Base-by-base conservation (phyloP, 495 filamentous ascomycete genomes). In the Aspergillus ostianus region DNA sequence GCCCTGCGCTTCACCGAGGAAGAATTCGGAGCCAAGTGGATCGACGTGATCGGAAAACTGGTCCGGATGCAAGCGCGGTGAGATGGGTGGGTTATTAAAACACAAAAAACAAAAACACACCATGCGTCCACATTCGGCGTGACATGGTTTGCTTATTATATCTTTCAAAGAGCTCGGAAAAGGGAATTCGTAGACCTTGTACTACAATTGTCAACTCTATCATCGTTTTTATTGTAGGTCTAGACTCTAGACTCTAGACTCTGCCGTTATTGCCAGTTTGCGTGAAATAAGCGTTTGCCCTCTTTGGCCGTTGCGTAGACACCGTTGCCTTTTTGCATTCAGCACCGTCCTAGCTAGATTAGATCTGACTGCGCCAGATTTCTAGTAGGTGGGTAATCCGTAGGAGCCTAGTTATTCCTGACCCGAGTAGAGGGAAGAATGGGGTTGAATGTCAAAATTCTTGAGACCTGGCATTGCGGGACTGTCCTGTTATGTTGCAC, bases 1-100 rank as follows among this genome's bases (percentile, higher is more conserved):
- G 90, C 93, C 5, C 80, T 83, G 70, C 73, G 94, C 50, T 98
- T 98, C 67, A 90, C 89, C 0, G 94, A 97, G 72, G 88, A 90
- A 64, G 88, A 87, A 56, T 98, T 98, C 74, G 85, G 81, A 6
- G 77, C 73, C 60, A 82, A 82, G 44, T 98, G 94, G 94, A 67
- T 89, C 17, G 66, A 64, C 30, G 82, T 92, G 68, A 74, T 96
- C 73, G 83, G 87, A 70, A 83, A 80, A 71, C 76, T 97, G 60
- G 85, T 96, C 18, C 69, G 69, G 45, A 61, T 86, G 67, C 36
- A 12, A 41, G 36, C 36, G 13, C 36, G 10, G 36, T 41, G 10
- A 41, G 36, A n/a, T n/a, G n/a, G 12, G 1, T 15, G 36, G 29
- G 1, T 32, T 32, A 1, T 2, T 2, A 26, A 26, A 26, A 26